Base-by-base conservation (phyloP, 2,329 filamentous ascomycete genomes). In the Alternaria arbusti region DNA sequence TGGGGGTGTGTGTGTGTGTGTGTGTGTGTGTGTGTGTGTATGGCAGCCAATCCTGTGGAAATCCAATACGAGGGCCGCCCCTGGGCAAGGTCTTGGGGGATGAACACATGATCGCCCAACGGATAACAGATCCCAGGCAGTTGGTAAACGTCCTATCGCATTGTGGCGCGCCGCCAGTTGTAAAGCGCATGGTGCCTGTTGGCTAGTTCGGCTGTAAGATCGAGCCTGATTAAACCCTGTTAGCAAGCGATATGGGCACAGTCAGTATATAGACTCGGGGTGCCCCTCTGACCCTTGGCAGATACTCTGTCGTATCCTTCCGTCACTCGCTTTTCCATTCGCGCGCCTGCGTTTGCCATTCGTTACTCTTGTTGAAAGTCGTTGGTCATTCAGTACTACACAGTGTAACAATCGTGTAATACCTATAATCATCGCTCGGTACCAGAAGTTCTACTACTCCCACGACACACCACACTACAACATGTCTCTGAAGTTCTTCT, bases 401-500 rank as follows among this genome's bases (percentile, higher is more conserved):
- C 32, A 40, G 44, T 57, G 26, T 55, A 64, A 55, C 57, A 50
- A 23, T 26, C 44, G 46, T 57, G 26, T 55, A 66, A 55, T 60
- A 50, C 25, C 30, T 13, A 28, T 46, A 47, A 59, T 26, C 32
- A 30, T 22, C 45, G 32, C 54, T 45, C 50, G 25, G 8, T 44
- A 49, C 23, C 23, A 5, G 8, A 30, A 52, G 36, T 43, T 23
- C 23, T 55, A 44, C 40, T 13, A 15, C 15, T 13, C n/a, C 32
- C 13, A 46, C 15, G 49, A 28, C 13, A 54, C 56, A 58, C 20
- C 10, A n/a, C 13, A 36, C 23, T 40, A 36, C 59, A 60, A 49
- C 20, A 77, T 77, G 74, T 71, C 72, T 28, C 59, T 70, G 26
- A 75, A 68, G 59, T 57, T 70, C 50, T 43, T 77, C 32, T 59